Conservation (phyloP, 805 yeast genomes). For the Maudiozyma pseudohumilis region DNA sequence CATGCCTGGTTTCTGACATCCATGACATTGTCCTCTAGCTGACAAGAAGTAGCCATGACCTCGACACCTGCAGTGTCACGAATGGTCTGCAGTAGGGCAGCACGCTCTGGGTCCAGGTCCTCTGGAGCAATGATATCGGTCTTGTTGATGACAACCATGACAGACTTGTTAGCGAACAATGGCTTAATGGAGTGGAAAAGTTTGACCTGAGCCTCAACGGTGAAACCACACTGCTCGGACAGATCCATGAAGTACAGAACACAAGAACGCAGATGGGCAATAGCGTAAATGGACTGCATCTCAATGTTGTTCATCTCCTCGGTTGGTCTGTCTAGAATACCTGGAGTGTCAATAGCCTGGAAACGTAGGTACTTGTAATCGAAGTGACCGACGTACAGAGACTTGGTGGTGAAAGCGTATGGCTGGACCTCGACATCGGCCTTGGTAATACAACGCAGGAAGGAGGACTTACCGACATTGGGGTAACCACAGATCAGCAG, state of each 20-base stretch:
- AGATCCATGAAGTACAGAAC: slow-evolving; percentile 96
- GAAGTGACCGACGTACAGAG: slow-evolving; percentile 95
- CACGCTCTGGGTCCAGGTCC: slow-evolving; percentile 70
- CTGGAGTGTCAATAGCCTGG: slow-evolving; percentile 99
- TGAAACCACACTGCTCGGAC: slow-evolving; percentile 98
- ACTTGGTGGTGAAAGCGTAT: slow-evolving; percentile 97
- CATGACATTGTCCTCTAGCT: slow-evolving; percentile 91
- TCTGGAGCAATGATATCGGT: slow-evolving; percentile 81
- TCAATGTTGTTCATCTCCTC: slow-evolving; percentile 99
- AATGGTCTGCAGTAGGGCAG: slow-evolving; percentile 58
- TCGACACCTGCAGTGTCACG: slow-evolving; percentile 71
- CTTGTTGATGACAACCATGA: slow-evolving; percentile 90
- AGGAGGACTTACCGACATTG: slow-evolving; percentile 96
- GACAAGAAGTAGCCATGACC: slow-evolving; percentile 87
- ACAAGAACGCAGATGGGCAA: slow-evolving; percentile 95
- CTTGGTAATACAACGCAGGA: slow-evolving; percentile 84
- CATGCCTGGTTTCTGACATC: slow-evolving; percentile 93
- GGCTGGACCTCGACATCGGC: slow-evolving; percentile 99
- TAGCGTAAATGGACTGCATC: slow-evolving; percentile 98
- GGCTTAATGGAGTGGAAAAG: slow-evolving; percentile 96
- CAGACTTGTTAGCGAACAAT: slow-evolving; percentile 91
- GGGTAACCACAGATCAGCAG: slow-evolving; percentile 97
- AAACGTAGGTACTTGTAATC: slow-evolving; percentile 95
- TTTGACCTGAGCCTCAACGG: slow-evolving; percentile 94
- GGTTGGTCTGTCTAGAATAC: slow-evolving; percentile 95